Evolutionary conservation across 2,329 filamentous ascomycete genomes (phyloP).

Genomic region (Talaromyces islandicus): DNA sequence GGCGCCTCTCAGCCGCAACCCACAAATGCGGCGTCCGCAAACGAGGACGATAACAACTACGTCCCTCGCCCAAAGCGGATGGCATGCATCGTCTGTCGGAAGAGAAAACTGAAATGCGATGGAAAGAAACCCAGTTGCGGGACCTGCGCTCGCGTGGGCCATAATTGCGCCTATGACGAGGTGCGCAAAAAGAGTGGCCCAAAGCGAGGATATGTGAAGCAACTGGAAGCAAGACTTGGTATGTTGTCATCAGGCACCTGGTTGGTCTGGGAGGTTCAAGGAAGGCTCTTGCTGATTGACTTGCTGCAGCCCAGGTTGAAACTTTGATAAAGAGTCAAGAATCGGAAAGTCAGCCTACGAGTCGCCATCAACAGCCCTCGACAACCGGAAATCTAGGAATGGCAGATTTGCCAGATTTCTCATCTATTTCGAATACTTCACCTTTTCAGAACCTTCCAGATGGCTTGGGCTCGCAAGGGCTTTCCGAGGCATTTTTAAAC

Average conservation of each 20-base stretch:
- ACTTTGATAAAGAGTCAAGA: constrained; percentile 80
- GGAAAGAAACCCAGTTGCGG: constrained; percentile 77
- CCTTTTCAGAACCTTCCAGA: constrained; percentile 9
- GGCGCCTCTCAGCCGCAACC: constrained; percentile 24
- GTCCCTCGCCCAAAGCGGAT: constrained; percentile 83
- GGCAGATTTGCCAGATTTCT: constrained; percentile 27
- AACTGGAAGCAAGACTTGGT: constrained; percentile 88
- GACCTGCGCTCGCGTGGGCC: constrained; percentile 79
- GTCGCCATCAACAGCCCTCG: constrained; percentile 11
- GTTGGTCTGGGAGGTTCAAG: neutral
- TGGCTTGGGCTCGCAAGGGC: neutral
- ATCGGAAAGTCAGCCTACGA: constrained; percentile 25
- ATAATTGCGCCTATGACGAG: constrained; percentile 86
- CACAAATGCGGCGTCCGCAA: constrained; percentile 5
- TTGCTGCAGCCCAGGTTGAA: constrained; percentile 74
- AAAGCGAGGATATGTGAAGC: constrained; percentile 91
- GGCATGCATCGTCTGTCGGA: constrained; percentile 89
- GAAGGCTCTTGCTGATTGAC: constrained; percentile 11
- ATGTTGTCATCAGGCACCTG: constrained; percentile 32
- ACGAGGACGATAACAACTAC: constrained; percentile 44
- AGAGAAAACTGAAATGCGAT: constrained; percentile 87
- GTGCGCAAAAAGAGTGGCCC: constrained; percentile 90
- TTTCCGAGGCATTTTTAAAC: constrained; percentile 13
- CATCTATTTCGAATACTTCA: constrained; percentile 15
- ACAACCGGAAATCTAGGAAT: constrained; percentile 19